Evolutionary conservation across 2,329 filamentous ascomycete genomes (phyloP).

Genomic region (Xylariaceae sp.): DNA sequence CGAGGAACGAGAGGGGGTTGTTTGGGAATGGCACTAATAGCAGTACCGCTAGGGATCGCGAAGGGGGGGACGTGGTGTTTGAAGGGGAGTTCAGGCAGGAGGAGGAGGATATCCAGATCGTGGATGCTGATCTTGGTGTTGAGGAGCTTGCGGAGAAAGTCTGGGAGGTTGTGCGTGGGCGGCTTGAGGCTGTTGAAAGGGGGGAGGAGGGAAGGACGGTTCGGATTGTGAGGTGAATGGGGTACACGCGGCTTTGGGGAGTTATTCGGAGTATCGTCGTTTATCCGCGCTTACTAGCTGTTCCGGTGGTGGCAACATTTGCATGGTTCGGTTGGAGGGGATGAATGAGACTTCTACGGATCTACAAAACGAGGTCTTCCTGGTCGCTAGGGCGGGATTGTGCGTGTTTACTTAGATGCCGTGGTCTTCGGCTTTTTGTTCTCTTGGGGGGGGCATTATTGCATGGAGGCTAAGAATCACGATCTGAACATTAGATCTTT

Average conservation of each 20-base stretch:
- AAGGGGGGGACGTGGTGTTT: constrained; percentile 9
- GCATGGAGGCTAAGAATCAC: too few relatives aligned
- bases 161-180: constrained; percentile 48
- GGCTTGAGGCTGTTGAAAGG: constrained; percentile 47
- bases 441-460: too few relatives aligned
- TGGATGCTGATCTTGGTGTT: constrained; percentile 51
- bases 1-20: constrained; percentile 5
- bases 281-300: neutral
- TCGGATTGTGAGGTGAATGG: constrained; percentile 40
- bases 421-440: too few relatives aligned
- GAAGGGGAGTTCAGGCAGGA: constrained; percentile 42
- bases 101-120: constrained; percentile 50
- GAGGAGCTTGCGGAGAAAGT: constrained; percentile 55
- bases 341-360: too few relatives aligned
- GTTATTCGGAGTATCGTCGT: neutral
- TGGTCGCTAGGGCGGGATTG: too few relatives aligned
- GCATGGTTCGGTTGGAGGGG: too few relatives aligned
- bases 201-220: constrained; percentile 46
- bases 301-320: too few relatives aligned
- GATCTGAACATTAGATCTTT: too few relatives aligned
- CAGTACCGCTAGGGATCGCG: constrained; percentile 11
- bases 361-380: too few relatives aligned
- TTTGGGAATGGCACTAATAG: constrained; percentile 18
- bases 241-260: neutral
- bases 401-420: too few relatives aligned